These are phyloP conservation scores for Fragaria ananassa DNA, from an alignment of 306 rosid species.

Conservation along the genomic window DNA sequence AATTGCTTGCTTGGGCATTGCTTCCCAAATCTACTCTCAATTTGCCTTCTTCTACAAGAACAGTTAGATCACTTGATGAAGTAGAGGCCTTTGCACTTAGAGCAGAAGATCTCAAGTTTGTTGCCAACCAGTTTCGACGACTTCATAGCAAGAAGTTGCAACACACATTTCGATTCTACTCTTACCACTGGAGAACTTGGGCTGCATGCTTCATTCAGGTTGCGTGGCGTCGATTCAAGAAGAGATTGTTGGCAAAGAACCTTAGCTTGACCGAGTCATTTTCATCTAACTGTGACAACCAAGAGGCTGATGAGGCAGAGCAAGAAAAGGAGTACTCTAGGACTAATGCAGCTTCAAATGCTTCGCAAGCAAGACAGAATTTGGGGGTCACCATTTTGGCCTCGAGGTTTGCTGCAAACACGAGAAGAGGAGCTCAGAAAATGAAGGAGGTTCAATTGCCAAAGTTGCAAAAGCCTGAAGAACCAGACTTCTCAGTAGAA, in stretches of 20 bases:
- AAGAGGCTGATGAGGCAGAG: conserved; percentile 25
- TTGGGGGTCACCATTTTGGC: conserved; percentile 69
- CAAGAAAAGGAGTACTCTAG: conserved; percentile 14
- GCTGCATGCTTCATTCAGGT: conserved; percentile 88
- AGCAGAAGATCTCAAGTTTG: conserved; percentile 94
- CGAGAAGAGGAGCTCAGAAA: conserved; percentile 70
- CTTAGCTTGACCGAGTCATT: conserved; percentile 56
- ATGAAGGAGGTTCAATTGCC: conserved; percentile 52
- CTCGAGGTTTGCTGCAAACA: conserved; percentile 76
- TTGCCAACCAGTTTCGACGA: conserved; percentile 79
- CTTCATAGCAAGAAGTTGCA: conserved; percentile 93
- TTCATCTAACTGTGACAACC: conserved; percentile 32
- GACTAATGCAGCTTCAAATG: conserved; percentile 19
- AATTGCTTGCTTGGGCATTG: conserved; percentile 92
- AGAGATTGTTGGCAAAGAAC: conserved; percentile 46
- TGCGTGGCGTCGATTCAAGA: conserved; percentile 77
- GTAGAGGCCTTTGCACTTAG: conserved; percentile 87
- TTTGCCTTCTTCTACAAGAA: conserved; percentile 89
- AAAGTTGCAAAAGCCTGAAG: conserved; percentile 84
- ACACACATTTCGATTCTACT: conserved; percentile 88
- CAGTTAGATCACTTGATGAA: conserved; percentile 71
- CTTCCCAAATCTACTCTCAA: conserved; percentile 77
- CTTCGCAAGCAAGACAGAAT: conserved; percentile 59
- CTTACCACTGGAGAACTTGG: conserved; percentile 97
- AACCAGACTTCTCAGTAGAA: conserved; percentile 79